These are phyloP conservation scores for Panaeolus cyanescens DNA, from an alignment of 768 basidiomycete genomes.

Conservation along the genomic window DNA sequence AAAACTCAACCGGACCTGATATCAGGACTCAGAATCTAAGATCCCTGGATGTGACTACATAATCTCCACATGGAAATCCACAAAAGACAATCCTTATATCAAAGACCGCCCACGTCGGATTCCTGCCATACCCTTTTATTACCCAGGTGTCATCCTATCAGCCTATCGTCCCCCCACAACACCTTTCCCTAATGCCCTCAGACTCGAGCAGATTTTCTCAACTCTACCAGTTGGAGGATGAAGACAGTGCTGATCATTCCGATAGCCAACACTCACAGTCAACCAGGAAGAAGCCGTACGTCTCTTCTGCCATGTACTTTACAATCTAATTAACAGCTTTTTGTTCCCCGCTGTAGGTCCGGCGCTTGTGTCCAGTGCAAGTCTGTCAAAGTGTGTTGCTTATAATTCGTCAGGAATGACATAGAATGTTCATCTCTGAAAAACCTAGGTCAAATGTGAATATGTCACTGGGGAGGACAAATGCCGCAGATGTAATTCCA, in stretches of 20 bases:
- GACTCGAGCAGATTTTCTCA: slow-evolving; percentile 3
- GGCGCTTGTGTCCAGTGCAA: slow-evolving; percentile 62
- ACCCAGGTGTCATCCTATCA: background rate
- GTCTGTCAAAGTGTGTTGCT: slow-evolving; percentile 47
- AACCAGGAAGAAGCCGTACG: slow-evolving; percentile 20
- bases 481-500: slow-evolving; percentile 51
- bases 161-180: background rate
- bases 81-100: slow-evolving; percentile 1
- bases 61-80: background rate
- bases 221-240: slow-evolving; percentile 13
- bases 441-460: slow-evolving; percentile 52
- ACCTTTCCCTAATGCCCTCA: slow-evolving; percentile 11
- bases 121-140: background rate
- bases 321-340: background rate
- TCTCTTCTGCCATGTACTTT: background rate
- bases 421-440: background rate
- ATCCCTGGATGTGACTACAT: background rate
- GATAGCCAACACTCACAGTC: slow-evolving; percentile 10
- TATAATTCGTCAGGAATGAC: background rate
- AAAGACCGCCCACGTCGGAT: background rate
- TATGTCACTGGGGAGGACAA: slow-evolving; percentile 42
- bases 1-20: background rate
- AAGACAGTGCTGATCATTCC: slow-evolving; percentile 14
- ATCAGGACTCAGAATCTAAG: background rate
- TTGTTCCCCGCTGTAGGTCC: slow-evolving; percentile 30